These are phyloP conservation scores for Kwoniella mangroviensis DNA, from an alignment of 768 basidiomycete species.

Conservation along the genomic window DNA sequence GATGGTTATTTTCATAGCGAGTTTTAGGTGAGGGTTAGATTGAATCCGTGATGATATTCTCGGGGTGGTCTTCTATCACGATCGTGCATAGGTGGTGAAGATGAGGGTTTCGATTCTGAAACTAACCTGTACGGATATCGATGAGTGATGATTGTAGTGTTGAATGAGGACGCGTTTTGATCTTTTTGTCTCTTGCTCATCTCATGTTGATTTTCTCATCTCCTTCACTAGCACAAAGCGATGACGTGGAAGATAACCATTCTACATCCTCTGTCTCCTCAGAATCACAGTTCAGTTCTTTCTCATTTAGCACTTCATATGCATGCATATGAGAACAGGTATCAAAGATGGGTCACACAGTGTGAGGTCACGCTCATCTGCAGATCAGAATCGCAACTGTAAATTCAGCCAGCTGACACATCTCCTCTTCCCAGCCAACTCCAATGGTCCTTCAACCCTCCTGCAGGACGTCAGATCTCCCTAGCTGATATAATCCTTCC, in stretches of 20 bases:
- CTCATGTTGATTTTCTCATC: neutral
- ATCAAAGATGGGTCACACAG: constrained; percentile 35
- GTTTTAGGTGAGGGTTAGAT: too few species aligned
- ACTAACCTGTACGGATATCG: too few species aligned
- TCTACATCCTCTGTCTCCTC: neutral
- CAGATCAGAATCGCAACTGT: too few species aligned
- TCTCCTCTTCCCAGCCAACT: constrained; percentile 26
- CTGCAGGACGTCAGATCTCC: constrained; percentile 24
- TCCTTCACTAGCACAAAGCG: neutral
- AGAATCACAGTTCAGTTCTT: neutral
- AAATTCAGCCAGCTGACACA: neutral
- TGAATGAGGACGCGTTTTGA: constrained; percentile 5
- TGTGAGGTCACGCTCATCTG: constrained; percentile 19
- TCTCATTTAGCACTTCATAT: neutral
- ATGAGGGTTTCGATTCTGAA: too few species aligned
- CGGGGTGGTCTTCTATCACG: too few species aligned
- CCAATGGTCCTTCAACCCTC: constrained; percentile 41
- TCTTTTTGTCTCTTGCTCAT: neutral
- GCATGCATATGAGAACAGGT: neutral
- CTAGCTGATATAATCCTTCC: constrained; percentile 41
- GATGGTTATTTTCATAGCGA: constrained; percentile 53
- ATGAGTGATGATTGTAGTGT: neutral
- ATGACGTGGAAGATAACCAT: constrained; percentile 23
- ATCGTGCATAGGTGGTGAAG: too few species aligned
- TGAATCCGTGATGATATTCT: too few species aligned